Base-by-base conservation (phyloP, 1,284 basidiomycete species). In the Tilletia walkeri region DNA sequence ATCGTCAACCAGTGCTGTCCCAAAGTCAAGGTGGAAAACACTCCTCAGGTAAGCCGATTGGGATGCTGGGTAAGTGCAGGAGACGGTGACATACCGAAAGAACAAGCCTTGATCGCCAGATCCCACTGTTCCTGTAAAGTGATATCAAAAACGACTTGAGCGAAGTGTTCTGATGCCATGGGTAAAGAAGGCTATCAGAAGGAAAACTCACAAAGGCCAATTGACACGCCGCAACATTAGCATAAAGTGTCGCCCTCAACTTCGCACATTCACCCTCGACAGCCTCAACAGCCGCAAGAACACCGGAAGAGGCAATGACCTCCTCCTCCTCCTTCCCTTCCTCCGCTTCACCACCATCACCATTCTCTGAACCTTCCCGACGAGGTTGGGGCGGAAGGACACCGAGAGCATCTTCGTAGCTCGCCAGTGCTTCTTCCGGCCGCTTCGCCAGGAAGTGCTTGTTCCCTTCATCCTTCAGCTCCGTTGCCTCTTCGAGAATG, bases 161-260 rank as follows among this genome's bases (percentile, higher is more conserved):
- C 24, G 2, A 30, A 30, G 24, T 30, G 24, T 30, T 30, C 24
- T 30, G 24, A 30, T 30, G 24, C 24, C 24, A 30, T 30, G 24
- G 1, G 2, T 30, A 30, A 30, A 30, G 24, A 30, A 30, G 24
- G 24, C 24, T 30, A 30, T 30, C 24, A 30, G 50, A 49, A 38
- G 24, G 9, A 24, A 24, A 68, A 68, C 67, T 59, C 79, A 92
- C 92, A 80, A 91, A 83, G 79, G 92, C 91, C 2, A 91, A 86
- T 79, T 89, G 86, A 77, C 91, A 92, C 69, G 92, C 93, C 1
- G 88, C 92, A 48, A 93, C 89, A 77, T 94, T 94, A 48, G 90
- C 89, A 77, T 91, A 88, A 71, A 94, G 69, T 50, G 74, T 69
- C 6, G 75, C 72, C 3, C 77, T 71, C 45, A 78, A 70, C 41